These are phyloP conservation scores for Neurospora sp. DNA, from an alignment of 495 filamentous ascomycete species.

Conservation along the genomic window DNA sequence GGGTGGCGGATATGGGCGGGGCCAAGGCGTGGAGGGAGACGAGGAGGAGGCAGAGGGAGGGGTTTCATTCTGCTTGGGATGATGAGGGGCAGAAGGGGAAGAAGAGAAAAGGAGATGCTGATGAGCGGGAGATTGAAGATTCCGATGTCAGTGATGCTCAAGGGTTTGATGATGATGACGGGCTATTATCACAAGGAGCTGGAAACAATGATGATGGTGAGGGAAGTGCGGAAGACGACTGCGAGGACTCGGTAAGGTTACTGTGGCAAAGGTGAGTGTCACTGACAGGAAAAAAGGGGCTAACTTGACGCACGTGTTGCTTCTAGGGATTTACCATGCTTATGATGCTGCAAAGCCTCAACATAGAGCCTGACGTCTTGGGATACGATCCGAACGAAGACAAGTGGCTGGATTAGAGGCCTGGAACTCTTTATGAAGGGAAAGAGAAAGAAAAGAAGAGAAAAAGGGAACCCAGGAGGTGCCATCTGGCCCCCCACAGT, in stretches of 20 bases:
- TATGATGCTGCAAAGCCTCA: slow-evolving; percentile 23
- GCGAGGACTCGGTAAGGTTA: slow-evolving; percentile 8
- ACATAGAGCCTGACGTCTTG: slow-evolving; percentile 19
- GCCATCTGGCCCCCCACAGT: neutral
- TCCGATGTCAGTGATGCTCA: neutral
- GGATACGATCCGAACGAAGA: slow-evolving; percentile 19
- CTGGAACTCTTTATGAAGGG: neutral
- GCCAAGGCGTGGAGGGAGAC: slow-evolving; percentile 17
- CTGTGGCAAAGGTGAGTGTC: neutral
- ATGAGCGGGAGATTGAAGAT: neutral
- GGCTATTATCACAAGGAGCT: neutral
- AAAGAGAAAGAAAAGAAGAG: neutral
- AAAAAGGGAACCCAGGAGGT: neutral
- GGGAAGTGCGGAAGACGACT: neutral
- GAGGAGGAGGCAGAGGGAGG: slow-evolving; percentile 3
- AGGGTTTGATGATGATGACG: neutral
- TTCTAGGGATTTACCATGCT: slow-evolving; percentile 20
- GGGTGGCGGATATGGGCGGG: slow-evolving; percentile 20
- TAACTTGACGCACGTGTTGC: slow-evolving; percentile 3
- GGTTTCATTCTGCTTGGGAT: neutral
- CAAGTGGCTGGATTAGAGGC: slow-evolving; percentile 14
- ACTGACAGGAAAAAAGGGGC: neutral
- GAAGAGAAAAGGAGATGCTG: slow-evolving; percentile 2
- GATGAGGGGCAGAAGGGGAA: neutral
- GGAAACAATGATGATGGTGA: slow-evolving; percentile 5